These are phyloP conservation scores for Sclerotinia borealis DNA, from an alignment of 2,329 filamentous ascomycete species.

Conservation along the genomic window DNA sequence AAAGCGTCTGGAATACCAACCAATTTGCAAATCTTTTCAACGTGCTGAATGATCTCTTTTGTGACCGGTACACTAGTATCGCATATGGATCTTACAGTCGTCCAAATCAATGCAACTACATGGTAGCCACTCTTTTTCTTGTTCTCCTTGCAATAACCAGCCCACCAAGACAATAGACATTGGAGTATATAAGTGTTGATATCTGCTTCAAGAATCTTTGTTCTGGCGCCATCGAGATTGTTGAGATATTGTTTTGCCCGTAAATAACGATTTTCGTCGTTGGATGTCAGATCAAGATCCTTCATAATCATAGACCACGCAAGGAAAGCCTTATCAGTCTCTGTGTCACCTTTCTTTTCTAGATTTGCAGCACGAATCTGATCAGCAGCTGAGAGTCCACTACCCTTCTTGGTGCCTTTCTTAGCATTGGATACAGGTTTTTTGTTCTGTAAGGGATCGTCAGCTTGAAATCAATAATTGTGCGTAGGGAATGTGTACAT, in stretches of 20 bases:
- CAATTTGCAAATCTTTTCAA: conserved; percentile 30
- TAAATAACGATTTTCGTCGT: conserved; percentile 30
- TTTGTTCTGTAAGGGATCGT: conserved; percentile 11
- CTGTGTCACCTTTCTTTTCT: conserved; percentile 28
- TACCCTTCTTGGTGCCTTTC: conserved; percentile 34
- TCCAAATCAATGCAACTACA: conserved; percentile 43
- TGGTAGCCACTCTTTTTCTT: conserved; percentile 34
- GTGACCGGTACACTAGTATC: conserved; percentile 36
- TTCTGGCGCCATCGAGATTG: conserved; percentile 27
- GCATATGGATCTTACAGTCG: conserved; percentile 36
- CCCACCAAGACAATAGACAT: conserved; percentile 44
- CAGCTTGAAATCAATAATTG: background rate
- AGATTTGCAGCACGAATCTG: conserved; percentile 31
- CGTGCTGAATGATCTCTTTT: conserved; percentile 36
- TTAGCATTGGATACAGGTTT: conserved; percentile 16
- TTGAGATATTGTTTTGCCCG: conserved; percentile 29
- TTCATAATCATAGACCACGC: conserved; percentile 31
- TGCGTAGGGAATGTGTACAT: conserved; percentile 1
- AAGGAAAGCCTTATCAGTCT: conserved; percentile 30
- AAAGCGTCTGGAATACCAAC: conserved; percentile 33
- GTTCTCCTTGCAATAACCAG: conserved; percentile 33
- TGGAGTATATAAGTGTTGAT: conserved; percentile 42
- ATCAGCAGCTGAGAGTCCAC: conserved; percentile 34
- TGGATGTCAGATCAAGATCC: conserved; percentile 23
- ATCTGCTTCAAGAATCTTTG: conserved; percentile 30